phyloP scores from a whole-genome alignment of 352 stramenopile genomes.

The Aphanomyces invadans region DNA sequence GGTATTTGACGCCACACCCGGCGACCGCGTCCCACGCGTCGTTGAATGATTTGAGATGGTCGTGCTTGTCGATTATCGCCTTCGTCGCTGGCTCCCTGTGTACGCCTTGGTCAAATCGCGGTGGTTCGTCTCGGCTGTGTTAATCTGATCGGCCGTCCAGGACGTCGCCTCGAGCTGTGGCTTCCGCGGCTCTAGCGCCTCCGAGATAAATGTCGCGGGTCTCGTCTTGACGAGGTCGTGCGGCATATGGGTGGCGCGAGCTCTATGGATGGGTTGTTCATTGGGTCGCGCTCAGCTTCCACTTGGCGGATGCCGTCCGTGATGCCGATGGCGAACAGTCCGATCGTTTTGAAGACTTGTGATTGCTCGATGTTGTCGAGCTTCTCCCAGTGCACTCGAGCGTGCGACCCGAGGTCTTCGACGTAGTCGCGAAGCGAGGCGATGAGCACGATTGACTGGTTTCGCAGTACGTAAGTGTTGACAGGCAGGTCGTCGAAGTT shows the following conservation, averaged over 20 bases:
- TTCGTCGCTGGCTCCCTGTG: neutral
- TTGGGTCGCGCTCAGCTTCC: neutral
- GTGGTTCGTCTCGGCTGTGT: neutral
- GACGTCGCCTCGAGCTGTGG: neutral
- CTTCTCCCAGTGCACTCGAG: neutral
- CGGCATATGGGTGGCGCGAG: neutral
- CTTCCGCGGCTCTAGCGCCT: neutral
- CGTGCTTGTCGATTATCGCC: neutral
- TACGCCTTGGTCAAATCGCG: neutral
- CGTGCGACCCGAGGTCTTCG: neutral
- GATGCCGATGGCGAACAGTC: neutral
- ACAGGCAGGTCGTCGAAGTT: neutral
- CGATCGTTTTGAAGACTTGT: neutral
- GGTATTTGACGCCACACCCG: neutral
- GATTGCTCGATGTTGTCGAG: neutral
- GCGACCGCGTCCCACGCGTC: neutral
- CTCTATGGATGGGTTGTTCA: neutral
- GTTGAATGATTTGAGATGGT: neutral
- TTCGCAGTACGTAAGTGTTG: too few relatives aligned
- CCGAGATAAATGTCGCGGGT: neutral
- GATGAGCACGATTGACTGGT: neutral
- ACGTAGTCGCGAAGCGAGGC: neutral
- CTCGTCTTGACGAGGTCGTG: neutral
- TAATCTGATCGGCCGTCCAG: neutral
- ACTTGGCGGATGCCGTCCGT: neutral